These are phyloP conservation scores for Hypoxylon sp. DNA, from an alignment of 2,329 filamentous ascomycete species.

Conservation along the genomic window DNA sequence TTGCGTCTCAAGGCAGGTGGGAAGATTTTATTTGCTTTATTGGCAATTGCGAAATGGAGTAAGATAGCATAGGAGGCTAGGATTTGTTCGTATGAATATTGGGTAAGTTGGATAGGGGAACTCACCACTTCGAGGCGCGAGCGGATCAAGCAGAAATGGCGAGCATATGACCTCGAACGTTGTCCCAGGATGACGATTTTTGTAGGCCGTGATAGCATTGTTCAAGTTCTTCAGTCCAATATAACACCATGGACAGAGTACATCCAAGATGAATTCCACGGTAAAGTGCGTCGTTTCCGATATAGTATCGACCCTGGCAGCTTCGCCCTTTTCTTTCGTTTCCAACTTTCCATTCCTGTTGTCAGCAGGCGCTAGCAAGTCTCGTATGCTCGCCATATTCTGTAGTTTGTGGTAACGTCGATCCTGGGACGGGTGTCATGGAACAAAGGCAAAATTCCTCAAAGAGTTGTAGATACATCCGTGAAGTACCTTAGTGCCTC, in stretches of 20 bases:
- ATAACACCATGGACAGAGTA: slow-evolving; percentile 68
- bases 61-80: background rate
- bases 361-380: slow-evolving; percentile 50
- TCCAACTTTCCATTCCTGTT: slow-evolving; percentile 20
- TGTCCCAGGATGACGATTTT: slow-evolving; percentile 58
- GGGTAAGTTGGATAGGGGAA: slow-evolving; percentile 6
- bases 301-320: background rate
- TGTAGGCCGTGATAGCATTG: slow-evolving; percentile 61
- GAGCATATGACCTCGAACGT: slow-evolving; percentile 64
- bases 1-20: background rate
- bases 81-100: background rate
- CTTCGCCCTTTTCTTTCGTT: slow-evolving; percentile 11
- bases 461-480: slow-evolving; percentile 34
- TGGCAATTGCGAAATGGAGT: slow-evolving; percentile 8
- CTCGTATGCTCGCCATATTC: slow-evolving; percentile 52
- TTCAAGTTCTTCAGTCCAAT: slow-evolving; percentile 64
- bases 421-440: background rate
- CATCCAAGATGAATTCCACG: slow-evolving; percentile 66
- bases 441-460: slow-evolving; percentile 25
- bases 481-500: background rate
- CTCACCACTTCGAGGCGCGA: slow-evolving; percentile 53
- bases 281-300: slow-evolving; percentile 52
- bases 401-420: background rate
- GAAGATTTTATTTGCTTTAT: slow-evolving; percentile 5
- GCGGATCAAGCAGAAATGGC: slow-evolving; percentile 61